A percentile compares a stretch with the other conserved stretches of the same genome.
Evolutionary conservation across 495 filamentous ascomycete species (phyloP).

Genomic region (Aspergillus cavernicola): DNA sequence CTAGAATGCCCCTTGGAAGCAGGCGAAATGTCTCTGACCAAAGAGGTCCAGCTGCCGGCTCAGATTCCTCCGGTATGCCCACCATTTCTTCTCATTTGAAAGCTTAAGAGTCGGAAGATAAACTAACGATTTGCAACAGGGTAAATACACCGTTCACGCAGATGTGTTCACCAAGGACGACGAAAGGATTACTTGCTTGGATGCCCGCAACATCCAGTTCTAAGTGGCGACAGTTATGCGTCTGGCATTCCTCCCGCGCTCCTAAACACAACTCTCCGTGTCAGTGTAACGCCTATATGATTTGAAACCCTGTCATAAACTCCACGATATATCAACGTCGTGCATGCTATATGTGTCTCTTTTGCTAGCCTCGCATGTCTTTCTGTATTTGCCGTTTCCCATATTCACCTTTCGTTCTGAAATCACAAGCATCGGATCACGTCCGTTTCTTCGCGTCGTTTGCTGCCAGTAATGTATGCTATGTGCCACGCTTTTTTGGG

Average conservation of each 20-base stretch:
- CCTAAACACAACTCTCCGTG: background rate
- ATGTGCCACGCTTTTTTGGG: conserved; percentile 4
- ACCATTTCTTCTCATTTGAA: background rate
- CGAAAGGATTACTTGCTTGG: conserved; percentile 76
- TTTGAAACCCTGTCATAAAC: background rate
- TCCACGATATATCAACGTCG: conserved; percentile 1
- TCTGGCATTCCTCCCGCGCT: background rate
- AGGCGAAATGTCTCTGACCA: conserved; percentile 66
- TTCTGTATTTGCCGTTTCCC: background rate
- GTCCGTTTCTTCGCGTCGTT: background rate
- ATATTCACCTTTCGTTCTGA: background rate
- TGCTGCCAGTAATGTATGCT: conserved; percentile 3
- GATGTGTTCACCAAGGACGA: conserved; percentile 72
- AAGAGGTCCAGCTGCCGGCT: conserved; percentile 79
- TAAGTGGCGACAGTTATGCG: no score
- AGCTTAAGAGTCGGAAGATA: conserved; percentile 8
- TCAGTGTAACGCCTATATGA: conserved; percentile 6
- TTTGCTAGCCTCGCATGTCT: background rate
- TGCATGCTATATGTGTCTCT: background rate
- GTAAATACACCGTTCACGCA: conserved; percentile 82
- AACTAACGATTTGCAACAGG: conserved; percentile 46
- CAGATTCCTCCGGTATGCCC: conserved; percentile 82
- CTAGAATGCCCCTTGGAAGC: conserved; percentile 81
- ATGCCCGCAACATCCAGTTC: conserved; percentile 49
- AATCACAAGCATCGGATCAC: background rate